Evolutionary conservation across 345 rosid species (phyloP).

Genomic region (Lepidium didymum): DNA sequence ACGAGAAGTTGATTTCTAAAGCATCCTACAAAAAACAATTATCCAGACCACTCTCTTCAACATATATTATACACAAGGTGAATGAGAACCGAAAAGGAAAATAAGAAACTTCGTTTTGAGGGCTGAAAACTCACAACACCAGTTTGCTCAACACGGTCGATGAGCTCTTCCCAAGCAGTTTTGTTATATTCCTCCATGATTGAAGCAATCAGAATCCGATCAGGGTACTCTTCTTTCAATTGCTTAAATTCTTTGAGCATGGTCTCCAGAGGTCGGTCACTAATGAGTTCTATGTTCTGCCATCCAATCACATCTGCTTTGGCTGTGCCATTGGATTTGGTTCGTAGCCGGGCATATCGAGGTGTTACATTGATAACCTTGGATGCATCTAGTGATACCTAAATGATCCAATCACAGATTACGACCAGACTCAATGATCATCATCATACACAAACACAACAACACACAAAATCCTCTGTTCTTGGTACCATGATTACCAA

Average conservation of each 20-base stretch:
- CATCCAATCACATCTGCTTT: constrained; percentile 89
- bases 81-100: too few relatives aligned
- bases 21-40: constrained; percentile 57
- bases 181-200: constrained; percentile 93
- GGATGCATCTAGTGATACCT: constrained; percentile 92
- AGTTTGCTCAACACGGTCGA: constrained; percentile 91
- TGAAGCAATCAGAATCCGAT: constrained; percentile 91
- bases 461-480: constrained; percentile 5
- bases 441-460: not conserved
- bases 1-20: constrained; percentile 88
- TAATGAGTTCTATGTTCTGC: constrained; percentile 96
- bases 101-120: not conserved
- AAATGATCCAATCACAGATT: constrained; percentile 17
- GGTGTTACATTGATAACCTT: constrained; percentile 95
- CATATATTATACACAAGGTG: not conserved
- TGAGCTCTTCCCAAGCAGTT: constrained; percentile 94
- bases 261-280: constrained; percentile 89
- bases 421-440: not conserved
- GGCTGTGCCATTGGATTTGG: constrained; percentile 67
- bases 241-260: constrained; percentile 87
- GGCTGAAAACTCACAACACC: constrained; percentile 60
- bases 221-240: constrained; percentile 78
- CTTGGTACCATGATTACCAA: not conserved
- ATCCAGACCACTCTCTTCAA: not conserved
- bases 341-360: constrained; percentile 71